A percentile compares a stretch with the other conserved stretches of the same genome.
phyloP scores from a whole-genome alignment of 257 asterid species.

The Galeopsis tetrahit region DNA sequence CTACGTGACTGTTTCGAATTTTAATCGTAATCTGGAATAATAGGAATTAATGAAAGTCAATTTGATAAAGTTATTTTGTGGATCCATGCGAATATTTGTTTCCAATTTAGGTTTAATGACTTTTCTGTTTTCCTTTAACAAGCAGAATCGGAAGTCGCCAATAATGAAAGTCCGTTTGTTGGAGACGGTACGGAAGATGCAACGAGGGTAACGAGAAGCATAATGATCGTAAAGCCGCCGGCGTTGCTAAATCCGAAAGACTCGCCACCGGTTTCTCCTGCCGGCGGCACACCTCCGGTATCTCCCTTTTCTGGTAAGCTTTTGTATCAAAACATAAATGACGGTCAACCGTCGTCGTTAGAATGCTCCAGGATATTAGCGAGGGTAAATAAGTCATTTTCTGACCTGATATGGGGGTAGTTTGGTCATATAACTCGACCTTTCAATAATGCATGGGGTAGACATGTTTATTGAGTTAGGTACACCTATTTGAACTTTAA shows the following conservation, averaged over 20 bases:
- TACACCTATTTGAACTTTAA: not conserved
- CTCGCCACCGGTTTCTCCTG: constrained; percentile 88
- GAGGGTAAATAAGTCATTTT: constrained; percentile 24
- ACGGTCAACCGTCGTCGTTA: not conserved
- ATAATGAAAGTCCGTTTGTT: constrained; percentile 41
- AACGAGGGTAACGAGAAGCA: constrained; percentile 83
- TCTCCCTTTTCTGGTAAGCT: constrained; percentile 90
- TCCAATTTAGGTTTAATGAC: not conserved
- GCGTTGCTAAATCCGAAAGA: constrained; percentile 50
- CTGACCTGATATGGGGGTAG: constrained; percentile 15
- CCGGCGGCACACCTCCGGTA: constrained; percentile 86
- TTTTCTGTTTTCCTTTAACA: not conserved
- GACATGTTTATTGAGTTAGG: constrained; percentile 35
- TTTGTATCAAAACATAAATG: not conserved
- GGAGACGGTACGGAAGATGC: constrained; percentile 58
- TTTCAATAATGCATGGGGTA: constrained; percentile 23
- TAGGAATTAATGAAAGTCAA: not conserved
- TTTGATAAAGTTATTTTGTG: not conserved
- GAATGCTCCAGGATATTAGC: not conserved
- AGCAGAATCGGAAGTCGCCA: constrained; percentile 54
- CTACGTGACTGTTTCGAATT: not conserved
- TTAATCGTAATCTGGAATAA: not conserved
- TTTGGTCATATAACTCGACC: constrained; percentile 10
- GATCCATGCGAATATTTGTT: not conserved
- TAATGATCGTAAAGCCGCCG: constrained; percentile 83